Conservation (phyloP, 140 eudicot species). For the Senecio squalidus region DNA sequence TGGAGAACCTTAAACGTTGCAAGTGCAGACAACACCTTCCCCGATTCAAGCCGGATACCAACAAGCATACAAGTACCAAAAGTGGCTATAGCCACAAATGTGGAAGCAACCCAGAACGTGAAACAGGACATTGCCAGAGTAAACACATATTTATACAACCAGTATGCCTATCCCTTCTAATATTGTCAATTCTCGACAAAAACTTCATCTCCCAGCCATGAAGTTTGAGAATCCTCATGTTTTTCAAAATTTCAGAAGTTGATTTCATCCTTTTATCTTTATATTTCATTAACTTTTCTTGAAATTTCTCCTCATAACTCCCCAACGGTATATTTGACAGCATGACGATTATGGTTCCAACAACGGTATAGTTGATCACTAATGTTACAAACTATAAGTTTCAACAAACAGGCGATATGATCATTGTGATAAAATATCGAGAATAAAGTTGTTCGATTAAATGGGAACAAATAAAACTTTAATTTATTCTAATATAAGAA, state of each 20-base stretch:
- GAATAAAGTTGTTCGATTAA: too few relatives aligned
- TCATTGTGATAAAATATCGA: too few relatives aligned
- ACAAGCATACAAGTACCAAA: constrained; percentile 39
- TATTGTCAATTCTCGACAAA: constrained; percentile 40
- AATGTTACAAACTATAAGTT: too few relatives aligned
- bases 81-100: constrained; percentile 44
- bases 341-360: neutral
- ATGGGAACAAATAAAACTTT: too few relatives aligned
- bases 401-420: too few relatives aligned
- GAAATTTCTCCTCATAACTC: constrained; percentile 38
- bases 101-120: constrained; percentile 52
- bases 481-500: too few relatives aligned
- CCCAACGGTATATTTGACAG: constrained; percentile 24
- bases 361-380: too few relatives aligned
- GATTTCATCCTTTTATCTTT: constrained; percentile 64
- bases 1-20: constrained; percentile 63
- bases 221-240: constrained; percentile 69
- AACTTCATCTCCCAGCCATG: constrained; percentile 81
- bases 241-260: constrained; percentile 41
- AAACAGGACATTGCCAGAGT: constrained; percentile 30
- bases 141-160: constrained; percentile 38
- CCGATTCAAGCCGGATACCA: constrained; percentile 54
- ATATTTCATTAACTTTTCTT: constrained; percentile 44
- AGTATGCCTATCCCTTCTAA: constrained; percentile 30
- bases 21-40: constrained; percentile 53